Evolutionary conservation across 371 early-diverging fungal species (phyloP).

Genomic region (Lichtheimia ornata): DNA sequence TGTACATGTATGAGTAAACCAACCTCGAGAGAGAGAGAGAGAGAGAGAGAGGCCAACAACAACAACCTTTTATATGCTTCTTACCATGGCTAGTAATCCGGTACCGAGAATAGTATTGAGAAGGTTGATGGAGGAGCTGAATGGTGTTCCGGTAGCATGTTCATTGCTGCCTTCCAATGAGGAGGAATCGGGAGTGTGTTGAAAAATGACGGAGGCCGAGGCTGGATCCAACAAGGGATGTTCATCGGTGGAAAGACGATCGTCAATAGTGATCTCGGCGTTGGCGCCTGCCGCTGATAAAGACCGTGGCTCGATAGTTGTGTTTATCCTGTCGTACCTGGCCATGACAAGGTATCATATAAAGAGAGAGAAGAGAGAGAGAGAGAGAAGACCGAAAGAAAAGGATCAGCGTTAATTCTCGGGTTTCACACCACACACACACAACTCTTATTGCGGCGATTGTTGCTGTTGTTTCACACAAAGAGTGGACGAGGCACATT

Average conservation of each 20-base stretch:
- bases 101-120: constrained; percentile 94
- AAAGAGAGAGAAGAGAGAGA: neutral
- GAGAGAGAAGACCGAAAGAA: no score
- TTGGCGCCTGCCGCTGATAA: constrained; percentile 32
- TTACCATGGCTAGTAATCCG: constrained; percentile 97
- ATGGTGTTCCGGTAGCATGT: constrained; percentile 27
- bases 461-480: no score
- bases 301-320: constrained; percentile 14
- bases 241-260: constrained; percentile 17
- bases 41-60: neutral
- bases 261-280: constrained; percentile 16
- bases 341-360: constrained; percentile 11
- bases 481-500: no score
- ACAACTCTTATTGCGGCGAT: no score
- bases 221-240: constrained; percentile 22
- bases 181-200: constrained; percentile 4
- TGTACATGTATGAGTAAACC: neutral
- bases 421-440: no score
- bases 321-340: constrained; percentile 32
- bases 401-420: neutral
- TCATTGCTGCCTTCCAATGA: constrained; percentile 6
- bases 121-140: constrained; percentile 70
- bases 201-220: constrained; percentile 10
- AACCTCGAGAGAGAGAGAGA: neutral
- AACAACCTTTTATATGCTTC: neutral